Percentiles rank a stretch among this genome's conserved stretches.
Conservation (phyloP, 768 basidiomycete genomes). For the Serendipita sp. region DNA sequence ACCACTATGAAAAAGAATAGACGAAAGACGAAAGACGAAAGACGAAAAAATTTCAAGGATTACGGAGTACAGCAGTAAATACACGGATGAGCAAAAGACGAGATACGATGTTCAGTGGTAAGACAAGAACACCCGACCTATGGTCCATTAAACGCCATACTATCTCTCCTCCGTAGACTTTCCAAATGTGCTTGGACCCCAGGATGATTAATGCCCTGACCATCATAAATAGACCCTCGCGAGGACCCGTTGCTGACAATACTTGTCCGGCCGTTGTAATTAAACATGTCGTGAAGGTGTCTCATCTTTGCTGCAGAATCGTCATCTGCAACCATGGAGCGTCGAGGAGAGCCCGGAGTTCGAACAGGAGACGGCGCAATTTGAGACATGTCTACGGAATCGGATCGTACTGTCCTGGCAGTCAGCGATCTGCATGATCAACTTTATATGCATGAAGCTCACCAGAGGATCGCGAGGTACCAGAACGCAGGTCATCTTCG, state of each 20-base stretch:
- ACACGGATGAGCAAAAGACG: neutral
- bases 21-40: neutral
- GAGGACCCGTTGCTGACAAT: neutral
- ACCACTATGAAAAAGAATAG: neutral
- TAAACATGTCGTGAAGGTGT: slow-evolving; percentile 1
- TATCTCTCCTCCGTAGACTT: neutral
- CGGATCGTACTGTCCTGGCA: neutral
- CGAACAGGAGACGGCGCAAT: neutral
- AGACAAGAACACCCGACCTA: neutral
- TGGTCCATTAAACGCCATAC: neutral
- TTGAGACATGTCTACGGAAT: neutral
- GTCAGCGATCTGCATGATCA: neutral
- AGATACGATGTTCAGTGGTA: neutral
- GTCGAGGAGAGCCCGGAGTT: neutral
- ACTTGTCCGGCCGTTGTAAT: neutral
- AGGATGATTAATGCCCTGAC: neutral
- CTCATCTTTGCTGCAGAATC: neutral
- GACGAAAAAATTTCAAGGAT: neutral
- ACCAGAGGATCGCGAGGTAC: slow-evolving; percentile 8
- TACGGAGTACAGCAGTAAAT: neutral
- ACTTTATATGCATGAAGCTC: neutral
- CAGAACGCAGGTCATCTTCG: slow-evolving; percentile 38
- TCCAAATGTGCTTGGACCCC: neutral
- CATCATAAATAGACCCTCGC: neutral
- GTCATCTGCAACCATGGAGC: neutral